phyloP scores from a whole-genome alignment of 2,329 filamentous ascomycete species.

The Pyrenophora seminiperda region DNA sequence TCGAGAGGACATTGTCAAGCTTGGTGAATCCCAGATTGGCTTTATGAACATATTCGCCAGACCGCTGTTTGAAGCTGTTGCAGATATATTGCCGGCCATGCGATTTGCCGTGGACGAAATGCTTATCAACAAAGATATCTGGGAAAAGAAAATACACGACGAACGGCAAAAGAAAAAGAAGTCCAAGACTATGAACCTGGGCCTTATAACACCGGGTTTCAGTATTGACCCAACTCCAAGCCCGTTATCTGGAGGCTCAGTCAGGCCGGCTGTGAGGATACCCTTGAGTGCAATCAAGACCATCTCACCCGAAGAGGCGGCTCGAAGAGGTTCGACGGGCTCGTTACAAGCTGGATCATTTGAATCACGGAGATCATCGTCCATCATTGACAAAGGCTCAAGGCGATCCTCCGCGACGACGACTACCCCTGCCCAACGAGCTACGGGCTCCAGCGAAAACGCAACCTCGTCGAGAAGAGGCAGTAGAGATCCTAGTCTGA shows the following conservation, averaged over 20 bases:
- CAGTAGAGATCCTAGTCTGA: conserved; percentile 48
- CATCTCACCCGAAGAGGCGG: conserved; percentile 22
- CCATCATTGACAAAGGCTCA: conserved; percentile 36
- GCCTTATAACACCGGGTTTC: conserved; percentile 29
- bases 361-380: conserved; percentile 39
- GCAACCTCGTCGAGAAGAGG: conserved; percentile 45
- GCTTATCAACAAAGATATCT: conserved; percentile 73
- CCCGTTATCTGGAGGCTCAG: conserved; percentile 38
- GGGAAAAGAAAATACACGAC: conserved; percentile 69
- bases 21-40: conserved; percentile 85
- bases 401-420: conserved; percentile 38
- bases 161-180: conserved; percentile 61
- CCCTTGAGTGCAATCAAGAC: conserved; percentile 17
- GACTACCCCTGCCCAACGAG: conserved; percentile 24
- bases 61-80: conserved; percentile 86
- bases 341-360: conserved; percentile 28
- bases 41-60: conserved; percentile 98
- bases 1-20: conserved; percentile 78
- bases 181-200: conserved; percentile 32
- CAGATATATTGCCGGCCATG: conserved; percentile 84
- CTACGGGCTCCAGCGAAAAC: conserved; percentile 37
- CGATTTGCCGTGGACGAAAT: conserved; percentile 83
- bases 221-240: conserved; percentile 41
- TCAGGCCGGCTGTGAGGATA: conserved; percentile 13
- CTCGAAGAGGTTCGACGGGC: conserved; percentile 36